phyloP scores from a whole-genome alignment of 1,139 yeast genomes.

The Pichia sp. region DNA sequence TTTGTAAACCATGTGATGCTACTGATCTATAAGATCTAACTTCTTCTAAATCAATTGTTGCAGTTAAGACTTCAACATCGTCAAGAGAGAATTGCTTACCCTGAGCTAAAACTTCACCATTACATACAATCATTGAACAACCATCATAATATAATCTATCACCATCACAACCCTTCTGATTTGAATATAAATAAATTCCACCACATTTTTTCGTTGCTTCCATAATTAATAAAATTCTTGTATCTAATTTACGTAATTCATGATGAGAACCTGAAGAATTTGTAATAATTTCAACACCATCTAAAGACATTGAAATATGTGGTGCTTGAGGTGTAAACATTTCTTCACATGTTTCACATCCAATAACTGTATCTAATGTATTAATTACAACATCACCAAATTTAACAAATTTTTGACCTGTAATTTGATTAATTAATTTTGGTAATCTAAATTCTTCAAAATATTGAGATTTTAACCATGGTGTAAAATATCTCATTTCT shows the following conservation, averaged over 20 bases:
- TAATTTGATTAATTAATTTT: constrained; percentile 49
- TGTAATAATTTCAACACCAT: constrained; percentile 93
- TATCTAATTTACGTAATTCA: constrained; percentile 82
- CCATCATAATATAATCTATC: constrained; percentile 96
- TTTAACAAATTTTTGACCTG: constrained; percentile 60
- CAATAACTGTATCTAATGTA: constrained; percentile 80
- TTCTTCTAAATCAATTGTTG: constrained; percentile 89
- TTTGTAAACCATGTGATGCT: constrained; percentile 77
- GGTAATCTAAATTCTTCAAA: constrained; percentile 75
- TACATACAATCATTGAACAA: constrained; percentile 87
- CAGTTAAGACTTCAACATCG: constrained; percentile 90
- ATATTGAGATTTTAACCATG: constrained; percentile 78
- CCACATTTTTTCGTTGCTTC: constrained; percentile 97
- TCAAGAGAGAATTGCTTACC: constrained; percentile 82
- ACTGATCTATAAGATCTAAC: constrained; percentile 74
- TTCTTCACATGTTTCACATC: constrained; percentile 97
- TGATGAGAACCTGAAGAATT: constrained; percentile 97
- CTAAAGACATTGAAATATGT: constrained; percentile 83
- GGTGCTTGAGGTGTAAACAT: constrained; percentile 95
- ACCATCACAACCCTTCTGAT: constrained; percentile 98
- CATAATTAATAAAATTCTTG: constrained; percentile 74
- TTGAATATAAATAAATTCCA: constrained; percentile 87
- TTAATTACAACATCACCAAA: constrained; percentile 89
- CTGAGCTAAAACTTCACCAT: constrained; percentile 88
- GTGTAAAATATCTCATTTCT: constrained; percentile 94